A percentile compares a stretch with the other conserved stretches of the same genome.
phyloP scores from a whole-genome alignment of 1,284 basidiomycete species.

The Dichomitus squalens region DNA sequence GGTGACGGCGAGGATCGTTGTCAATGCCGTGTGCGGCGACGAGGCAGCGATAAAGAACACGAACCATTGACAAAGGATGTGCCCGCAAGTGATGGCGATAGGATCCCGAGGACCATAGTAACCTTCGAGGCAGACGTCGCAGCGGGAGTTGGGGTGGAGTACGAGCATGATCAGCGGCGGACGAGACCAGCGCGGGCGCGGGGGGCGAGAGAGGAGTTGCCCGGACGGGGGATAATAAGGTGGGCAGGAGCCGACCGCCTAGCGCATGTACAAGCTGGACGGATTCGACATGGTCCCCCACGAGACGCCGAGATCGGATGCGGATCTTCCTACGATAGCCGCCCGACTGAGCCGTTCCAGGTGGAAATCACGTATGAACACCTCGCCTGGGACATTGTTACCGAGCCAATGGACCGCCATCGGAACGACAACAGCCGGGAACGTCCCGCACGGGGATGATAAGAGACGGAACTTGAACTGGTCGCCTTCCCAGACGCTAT shows the following conservation, averaged over 20 bases:
- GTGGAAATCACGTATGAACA: slow-evolving; percentile 23
- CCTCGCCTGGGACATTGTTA: slow-evolving; percentile 24
- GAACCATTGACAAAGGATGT: slow-evolving; percentile 43
- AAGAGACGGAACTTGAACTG: slow-evolving; percentile 23
- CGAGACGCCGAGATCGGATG: too few species aligned
- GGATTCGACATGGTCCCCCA: slow-evolving; percentile 31
- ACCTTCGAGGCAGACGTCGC: slow-evolving; percentile 50
- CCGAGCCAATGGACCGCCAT: slow-evolving; percentile 26
- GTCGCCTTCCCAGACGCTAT: slow-evolving; percentile 19
- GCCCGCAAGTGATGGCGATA: slow-evolving; percentile 47
- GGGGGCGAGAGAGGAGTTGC: slow-evolving; percentile 21
- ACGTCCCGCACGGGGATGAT: slow-evolving; percentile 19
- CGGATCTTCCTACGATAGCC: slow-evolving; percentile 27
- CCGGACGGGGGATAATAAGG: slow-evolving; percentile 32
- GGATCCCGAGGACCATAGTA: slow-evolving; percentile 41
- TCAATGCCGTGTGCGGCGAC: background rate
- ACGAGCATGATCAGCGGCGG: slow-evolving; percentile 42
- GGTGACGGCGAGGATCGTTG: background rate
- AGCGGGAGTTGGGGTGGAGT: slow-evolving; percentile 45
- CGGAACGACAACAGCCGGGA: slow-evolving; percentile 22
- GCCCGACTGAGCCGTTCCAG: slow-evolving; percentile 21
- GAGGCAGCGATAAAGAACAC: slow-evolving; percentile 6
- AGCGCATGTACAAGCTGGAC: slow-evolving; percentile 29
- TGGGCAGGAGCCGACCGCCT: slow-evolving; percentile 33
- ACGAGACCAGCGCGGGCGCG: slow-evolving; percentile 30